Evolutionary conservation across 179 eudicot species (phyloP).

Genomic region (Corrigiola litoralis): DNA sequence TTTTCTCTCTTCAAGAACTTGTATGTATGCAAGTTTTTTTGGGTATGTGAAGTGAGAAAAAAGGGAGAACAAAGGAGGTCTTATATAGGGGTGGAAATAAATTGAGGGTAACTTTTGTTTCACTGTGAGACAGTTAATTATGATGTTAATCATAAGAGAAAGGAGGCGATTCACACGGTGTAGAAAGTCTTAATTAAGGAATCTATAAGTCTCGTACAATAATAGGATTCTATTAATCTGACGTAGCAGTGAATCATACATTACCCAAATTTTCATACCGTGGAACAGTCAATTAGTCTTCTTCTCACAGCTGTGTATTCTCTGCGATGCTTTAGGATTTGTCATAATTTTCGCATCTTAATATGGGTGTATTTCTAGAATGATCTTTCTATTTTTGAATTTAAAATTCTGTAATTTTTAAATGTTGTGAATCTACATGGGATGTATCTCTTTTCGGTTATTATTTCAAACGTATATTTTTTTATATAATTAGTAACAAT

Average conservation of each 20-base stretch:
- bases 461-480: too few species aligned
- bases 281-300: neutral
- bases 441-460: too few species aligned
- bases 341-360: neutral
- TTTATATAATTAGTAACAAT: too few species aligned
- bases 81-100: slow-evolving; percentile 4
- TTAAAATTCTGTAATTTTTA: neutral
- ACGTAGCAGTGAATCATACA: neutral
- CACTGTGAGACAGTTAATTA: neutral
- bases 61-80: neutral
- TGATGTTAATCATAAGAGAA: neutral
- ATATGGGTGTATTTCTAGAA: neutral
- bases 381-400: neutral
- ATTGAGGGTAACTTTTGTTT: neutral
- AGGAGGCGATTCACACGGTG: slow-evolving; percentile 6
- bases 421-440: neutral
- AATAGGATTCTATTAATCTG: slow-evolving; percentile 8
- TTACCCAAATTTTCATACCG: neutral
- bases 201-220: slow-evolving; percentile 7
- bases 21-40: neutral
- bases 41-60: slow-evolving; percentile 11
- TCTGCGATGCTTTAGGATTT: neutral
- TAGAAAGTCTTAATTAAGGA: slow-evolving; percentile 15
- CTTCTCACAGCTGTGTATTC: neutral
- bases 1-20: neutral